A percentile compares a stretch with the other conserved stretches of the same genome.
Evolutionary conservation across 2,329 filamentous ascomycete genomes (phyloP).

Genomic region (Apiospora malaysiana): DNA sequence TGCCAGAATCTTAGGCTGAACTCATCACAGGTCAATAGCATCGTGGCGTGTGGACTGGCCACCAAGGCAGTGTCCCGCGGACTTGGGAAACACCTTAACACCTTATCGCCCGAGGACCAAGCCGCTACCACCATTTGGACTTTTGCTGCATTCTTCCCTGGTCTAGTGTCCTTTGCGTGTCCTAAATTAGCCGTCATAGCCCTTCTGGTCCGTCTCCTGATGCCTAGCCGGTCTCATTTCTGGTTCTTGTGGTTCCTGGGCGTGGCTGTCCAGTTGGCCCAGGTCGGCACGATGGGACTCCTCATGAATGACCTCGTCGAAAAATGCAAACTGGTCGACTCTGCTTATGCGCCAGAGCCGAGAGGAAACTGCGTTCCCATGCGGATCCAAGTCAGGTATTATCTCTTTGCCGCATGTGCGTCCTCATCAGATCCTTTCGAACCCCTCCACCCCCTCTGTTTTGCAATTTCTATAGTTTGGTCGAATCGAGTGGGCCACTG

Average conservation of each 20-base stretch:
- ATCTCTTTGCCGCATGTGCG: constrained; percentile 41
- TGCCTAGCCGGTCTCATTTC: constrained; percentile 17
- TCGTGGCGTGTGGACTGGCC: not conserved
- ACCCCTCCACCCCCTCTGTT: not conserved
- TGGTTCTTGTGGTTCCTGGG: constrained; percentile 19
- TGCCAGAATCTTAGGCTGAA: not conserved
- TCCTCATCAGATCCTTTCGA: not conserved
- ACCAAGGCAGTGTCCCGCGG: not conserved
- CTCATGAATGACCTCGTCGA: not conserved
- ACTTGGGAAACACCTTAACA: not conserved
- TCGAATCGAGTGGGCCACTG: not conserved
- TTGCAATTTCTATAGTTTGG: not conserved
- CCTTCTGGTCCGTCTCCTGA: not conserved
- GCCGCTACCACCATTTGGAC: not conserved
- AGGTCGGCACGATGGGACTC: not conserved
- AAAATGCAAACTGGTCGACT: not conserved
- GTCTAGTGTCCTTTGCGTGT: not conserved
- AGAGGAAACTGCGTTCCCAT: not conserved
- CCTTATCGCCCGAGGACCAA: not conserved
- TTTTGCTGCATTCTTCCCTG: constrained; percentile 2
- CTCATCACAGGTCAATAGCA: not conserved
- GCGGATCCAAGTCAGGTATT: not conserved
- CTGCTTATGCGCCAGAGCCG: not conserved
- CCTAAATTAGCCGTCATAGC: constrained; percentile 15
- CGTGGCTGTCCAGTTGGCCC: not conserved